Base-by-base conservation (phyloP, 306 rosid species). In the Chamaecrista fasciculata region DNA sequence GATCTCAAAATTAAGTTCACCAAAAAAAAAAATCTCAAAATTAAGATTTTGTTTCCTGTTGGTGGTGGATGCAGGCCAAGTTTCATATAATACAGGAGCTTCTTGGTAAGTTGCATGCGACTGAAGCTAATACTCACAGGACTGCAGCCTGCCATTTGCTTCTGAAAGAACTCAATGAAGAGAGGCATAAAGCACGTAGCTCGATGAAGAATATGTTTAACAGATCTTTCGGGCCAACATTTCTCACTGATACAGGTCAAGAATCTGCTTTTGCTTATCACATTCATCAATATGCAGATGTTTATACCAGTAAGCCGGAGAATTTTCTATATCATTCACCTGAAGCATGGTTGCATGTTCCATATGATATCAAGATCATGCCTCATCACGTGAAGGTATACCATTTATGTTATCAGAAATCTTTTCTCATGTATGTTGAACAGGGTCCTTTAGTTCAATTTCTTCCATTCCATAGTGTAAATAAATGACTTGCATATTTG, bases 271-370 rank as follows among this genome's bases (percentile, higher is more conserved):
- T 94, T 80, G 96, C 98, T 10, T 88, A 90, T 74, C 88, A 88
- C 76, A 90, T 94, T 63, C 98, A 94, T 76, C 97, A 88, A 76
- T 93, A 93, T 85, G 98, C 98, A 31, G 98, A 93, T 80, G 96
- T 93, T 28, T 93, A 93, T 79, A 93, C 98, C 76, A 93, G 98
- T 69, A 93, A 90, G 79, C 96, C 98, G 16, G 98, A 93, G 84
- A 93, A 93, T 74, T 93, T 93, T 78, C 82, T 88, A 67, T 77
- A 66, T 69, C 82, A 90, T 81, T 88, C 94, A 75, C 85, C 90
- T 67, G 97, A 93, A 61, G 94, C 97, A 55, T 93, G 98, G 98
- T 85, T 93, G 75, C 91, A 90, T 78, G 91, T 84, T 51, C 98
- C 98, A 19, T 93, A 51, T 60, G 97, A 93, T 81, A 82, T 93